Evolutionary conservation across 2,329 filamentous ascomycete genomes (phyloP), one percentile per base, ranked within the genome.

Genomic region (Keithomyces neogunnii): DNA sequence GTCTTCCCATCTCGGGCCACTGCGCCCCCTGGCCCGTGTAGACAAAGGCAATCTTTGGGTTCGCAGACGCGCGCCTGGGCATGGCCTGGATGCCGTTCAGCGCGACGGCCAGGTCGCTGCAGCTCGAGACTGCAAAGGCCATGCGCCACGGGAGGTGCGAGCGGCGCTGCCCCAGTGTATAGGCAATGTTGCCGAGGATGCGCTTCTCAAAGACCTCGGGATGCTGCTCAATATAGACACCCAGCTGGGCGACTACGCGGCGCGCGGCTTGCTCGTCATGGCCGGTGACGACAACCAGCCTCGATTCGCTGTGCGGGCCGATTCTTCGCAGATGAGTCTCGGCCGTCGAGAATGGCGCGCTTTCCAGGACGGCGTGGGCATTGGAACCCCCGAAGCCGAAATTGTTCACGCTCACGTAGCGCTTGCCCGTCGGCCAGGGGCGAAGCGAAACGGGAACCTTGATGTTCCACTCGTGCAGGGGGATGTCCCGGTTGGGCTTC

Each of bases 311-410:
- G 33, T 35, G 6, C 6, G 6, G 6, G 33, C 33, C 5, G 33
- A 35, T 6, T 35, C 6, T 10, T 39, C 3, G 11, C 36, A 1
- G 5, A 13, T 11, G 5, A 5, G 8, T 13, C 11, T 39, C 10
- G 33, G 33, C 33, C 2, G 6, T 39, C 3, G 36, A 39, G 11
- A 39, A n/a, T 39, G 8, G 36, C 19, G 2, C 8, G 36, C 53
- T 51, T 51, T 69, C 66, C 8, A 73, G 57, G 2, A 76, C 66
- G 1, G 65, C 64, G 55, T 75, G 73, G 3, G 69, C 70, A 55
- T 76, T 76, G 11, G 73, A 70, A 43, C 67, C 72, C 26, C 71
- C 73, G 42, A 71, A 75, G 2, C 73, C 73, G 49, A 77, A 77
- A 52, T 66, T 71, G 60, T 77, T 77, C 53, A 78, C 65, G 55